These are phyloP conservation scores for Testicularia cyperi DNA, from an alignment of 1,284 basidiomycete species.

Conservation along the genomic window DNA sequence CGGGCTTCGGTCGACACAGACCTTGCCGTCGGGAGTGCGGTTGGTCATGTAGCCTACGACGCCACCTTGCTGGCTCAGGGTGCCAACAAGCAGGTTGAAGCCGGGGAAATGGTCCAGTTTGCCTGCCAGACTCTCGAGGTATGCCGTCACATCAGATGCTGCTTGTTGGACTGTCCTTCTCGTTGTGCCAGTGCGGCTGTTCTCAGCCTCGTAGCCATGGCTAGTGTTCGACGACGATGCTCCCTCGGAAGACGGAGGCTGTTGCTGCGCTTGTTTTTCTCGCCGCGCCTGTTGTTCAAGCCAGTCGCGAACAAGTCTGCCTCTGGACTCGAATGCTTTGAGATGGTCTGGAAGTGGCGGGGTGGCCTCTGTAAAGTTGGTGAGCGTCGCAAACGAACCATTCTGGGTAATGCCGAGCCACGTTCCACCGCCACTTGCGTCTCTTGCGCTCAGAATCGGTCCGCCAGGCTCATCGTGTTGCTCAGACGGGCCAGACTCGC, in stretches of 20 bases:
- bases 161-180: background rate
- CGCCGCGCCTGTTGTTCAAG: too few relatives aligned
- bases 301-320: conserved; percentile 38
- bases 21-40: conserved; percentile 8
- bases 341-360: conserved; percentile 18
- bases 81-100: conserved; percentile 46
- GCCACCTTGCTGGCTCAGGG: background rate
- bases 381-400: conserved; percentile 39
- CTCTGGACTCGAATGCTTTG: conserved; percentile 28
- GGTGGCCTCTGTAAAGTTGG: conserved; percentile 46
- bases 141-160: too few relatives aligned
- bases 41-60: conserved; percentile 30
- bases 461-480: background rate
- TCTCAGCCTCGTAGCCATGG: background rate
- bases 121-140: conserved; percentile 1
- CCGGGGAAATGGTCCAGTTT: conserved; percentile 32
- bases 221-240: too few relatives aligned
- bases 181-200: background rate
- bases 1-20: background rate
- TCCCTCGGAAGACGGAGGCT: too few relatives aligned
- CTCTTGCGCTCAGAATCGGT: conserved; percentile 29
- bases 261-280: too few relatives aligned
- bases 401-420: conserved; percentile 45
- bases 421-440: conserved; percentile 44
- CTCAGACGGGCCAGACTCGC: too few relatives aligned